These are phyloP conservation scores for Diddensiella santjacobensis DNA, from an alignment of 805 yeast genomes.

Conservation along the genomic window DNA sequence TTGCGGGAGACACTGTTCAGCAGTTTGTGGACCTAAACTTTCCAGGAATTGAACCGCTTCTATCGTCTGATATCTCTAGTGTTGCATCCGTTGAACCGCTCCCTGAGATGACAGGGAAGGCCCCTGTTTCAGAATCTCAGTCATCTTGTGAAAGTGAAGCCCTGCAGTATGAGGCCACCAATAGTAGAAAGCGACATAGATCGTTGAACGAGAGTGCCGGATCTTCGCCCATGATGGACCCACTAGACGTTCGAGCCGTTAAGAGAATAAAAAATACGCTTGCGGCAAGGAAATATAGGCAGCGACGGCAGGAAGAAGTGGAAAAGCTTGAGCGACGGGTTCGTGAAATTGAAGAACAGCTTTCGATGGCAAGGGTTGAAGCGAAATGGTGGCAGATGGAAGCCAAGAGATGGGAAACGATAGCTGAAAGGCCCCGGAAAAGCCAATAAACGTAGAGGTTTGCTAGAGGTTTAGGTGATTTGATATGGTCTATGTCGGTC, in stretches of 20 bases:
- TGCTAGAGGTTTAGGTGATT: too few species aligned
- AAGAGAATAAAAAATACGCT: slow-evolving; percentile 15
- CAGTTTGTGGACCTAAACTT: background rate
- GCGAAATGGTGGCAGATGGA: slow-evolving; percentile 21
- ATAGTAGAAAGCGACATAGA: background rate
- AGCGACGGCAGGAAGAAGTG: slow-evolving; percentile 15
- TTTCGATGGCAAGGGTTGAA: slow-evolving; percentile 11
- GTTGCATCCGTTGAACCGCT: background rate
- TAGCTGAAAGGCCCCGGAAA: slow-evolving; percentile 6
- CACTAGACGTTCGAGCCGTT: background rate
- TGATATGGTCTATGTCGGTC: too few species aligned
- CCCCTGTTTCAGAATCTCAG: background rate
- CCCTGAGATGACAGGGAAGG: background rate
- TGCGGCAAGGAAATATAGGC: slow-evolving; percentile 17
- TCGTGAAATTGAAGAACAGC: slow-evolving; percentile 12
- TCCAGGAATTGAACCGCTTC: background rate
- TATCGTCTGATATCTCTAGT: background rate
- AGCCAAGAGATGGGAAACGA: slow-evolving; percentile 16
- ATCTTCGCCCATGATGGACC: background rate
- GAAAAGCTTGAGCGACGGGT: slow-evolving; percentile 14
- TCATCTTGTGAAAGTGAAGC: background rate
- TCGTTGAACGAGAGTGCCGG: background rate
- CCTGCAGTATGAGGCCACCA: background rate
- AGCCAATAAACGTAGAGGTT: too few species aligned
- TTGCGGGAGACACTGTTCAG: background rate